A percentile compares a stretch with the other conserved stretches of the same genome.
Conservation (phyloP, 2,329 filamentous ascomycete species). For the Basipetospora chlamydospora region DNA sequence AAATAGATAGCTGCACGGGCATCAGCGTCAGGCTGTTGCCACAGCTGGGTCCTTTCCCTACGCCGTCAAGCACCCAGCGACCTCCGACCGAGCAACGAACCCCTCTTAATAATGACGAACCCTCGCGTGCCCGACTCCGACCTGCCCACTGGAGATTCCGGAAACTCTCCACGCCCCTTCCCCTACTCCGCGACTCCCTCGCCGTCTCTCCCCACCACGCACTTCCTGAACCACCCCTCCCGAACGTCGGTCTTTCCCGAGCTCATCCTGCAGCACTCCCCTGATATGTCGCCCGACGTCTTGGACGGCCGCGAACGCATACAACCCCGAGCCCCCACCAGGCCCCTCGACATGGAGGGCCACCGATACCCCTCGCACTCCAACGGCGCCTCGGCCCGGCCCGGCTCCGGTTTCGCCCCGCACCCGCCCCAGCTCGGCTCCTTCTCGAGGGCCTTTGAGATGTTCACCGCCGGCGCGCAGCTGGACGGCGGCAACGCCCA, state of each 20-base stretch:
- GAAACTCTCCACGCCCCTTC: conserved; percentile 20
- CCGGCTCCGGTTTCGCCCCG: conserved; percentile 1
- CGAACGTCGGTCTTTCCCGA: conserved; percentile 34
- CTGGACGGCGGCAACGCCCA: conserved; percentile 12
- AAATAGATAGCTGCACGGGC: too few species aligned
- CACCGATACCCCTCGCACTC: conserved; percentile 14
- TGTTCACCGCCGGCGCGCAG: conserved; percentile 24
- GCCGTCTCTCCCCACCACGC: conserved; percentile 11
- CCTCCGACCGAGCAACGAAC: too few species aligned
- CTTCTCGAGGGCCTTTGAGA: conserved; percentile 38
- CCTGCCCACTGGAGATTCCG: background rate
- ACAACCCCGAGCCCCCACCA: too few species aligned
- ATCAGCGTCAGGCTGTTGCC: too few species aligned
- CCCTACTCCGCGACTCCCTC: conserved; percentile 26
- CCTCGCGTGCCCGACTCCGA: conserved; percentile 18
- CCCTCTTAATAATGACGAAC: conserved; percentile 25
- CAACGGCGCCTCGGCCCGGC: conserved; percentile 13
- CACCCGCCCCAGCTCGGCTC: conserved; percentile 19
- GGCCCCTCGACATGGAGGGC: conserved; percentile 19
- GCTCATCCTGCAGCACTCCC: conserved; percentile 31
- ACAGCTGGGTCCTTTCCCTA: conserved; percentile 2
- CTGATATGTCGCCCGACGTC: conserved; percentile 18
- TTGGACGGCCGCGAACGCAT: too few species aligned
- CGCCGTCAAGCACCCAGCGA: background rate
- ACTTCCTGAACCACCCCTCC: conserved; percentile 21